Evolutionary conservation across 208 protist genomes (phyloP).

Genomic region (Leishmania arabica): DNA sequence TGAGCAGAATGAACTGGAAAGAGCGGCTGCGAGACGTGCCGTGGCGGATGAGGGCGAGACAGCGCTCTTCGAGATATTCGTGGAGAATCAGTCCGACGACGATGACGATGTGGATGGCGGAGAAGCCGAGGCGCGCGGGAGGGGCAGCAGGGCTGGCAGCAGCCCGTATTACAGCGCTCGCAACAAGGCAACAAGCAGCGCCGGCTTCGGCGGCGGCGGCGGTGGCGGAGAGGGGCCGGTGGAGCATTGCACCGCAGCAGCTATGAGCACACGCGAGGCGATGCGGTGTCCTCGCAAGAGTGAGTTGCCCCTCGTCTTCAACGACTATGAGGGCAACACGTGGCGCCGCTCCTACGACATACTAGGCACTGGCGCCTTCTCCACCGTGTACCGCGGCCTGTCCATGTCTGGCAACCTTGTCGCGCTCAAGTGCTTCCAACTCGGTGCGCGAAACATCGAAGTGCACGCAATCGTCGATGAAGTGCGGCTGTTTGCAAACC

Average conservation of each 20-base stretch:
- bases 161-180: not conserved
- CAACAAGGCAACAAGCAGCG: not conserved
- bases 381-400: constrained; percentile 68
- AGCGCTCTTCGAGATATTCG: constrained; percentile 64
- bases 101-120: constrained; percentile 22
- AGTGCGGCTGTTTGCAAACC: constrained; percentile 56
- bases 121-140: not conserved
- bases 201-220: not conserved
- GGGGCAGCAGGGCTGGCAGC: not conserved
- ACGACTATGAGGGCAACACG: constrained; percentile 53
- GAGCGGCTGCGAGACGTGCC: not conserved
- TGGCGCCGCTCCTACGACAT: constrained; percentile 60
- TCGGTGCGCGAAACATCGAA: constrained; percentile 55
- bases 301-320: constrained; percentile 62
- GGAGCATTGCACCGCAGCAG: not conserved
- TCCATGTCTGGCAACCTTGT: constrained; percentile 63
- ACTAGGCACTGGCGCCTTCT: constrained; percentile 62
- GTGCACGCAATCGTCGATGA: constrained; percentile 57
- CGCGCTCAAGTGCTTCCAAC: constrained; percentile 76
- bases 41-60: constrained; percentile 23
- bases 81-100: constrained; percentile 24
- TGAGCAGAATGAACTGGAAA: not conserved
- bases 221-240: not conserved
- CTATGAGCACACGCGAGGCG: not conserved
- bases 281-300: constrained; percentile 12